phyloP scores from a whole-genome alignment of 192 early-diverging fungal genomes.

The Kappamyces sp. region DNA sequence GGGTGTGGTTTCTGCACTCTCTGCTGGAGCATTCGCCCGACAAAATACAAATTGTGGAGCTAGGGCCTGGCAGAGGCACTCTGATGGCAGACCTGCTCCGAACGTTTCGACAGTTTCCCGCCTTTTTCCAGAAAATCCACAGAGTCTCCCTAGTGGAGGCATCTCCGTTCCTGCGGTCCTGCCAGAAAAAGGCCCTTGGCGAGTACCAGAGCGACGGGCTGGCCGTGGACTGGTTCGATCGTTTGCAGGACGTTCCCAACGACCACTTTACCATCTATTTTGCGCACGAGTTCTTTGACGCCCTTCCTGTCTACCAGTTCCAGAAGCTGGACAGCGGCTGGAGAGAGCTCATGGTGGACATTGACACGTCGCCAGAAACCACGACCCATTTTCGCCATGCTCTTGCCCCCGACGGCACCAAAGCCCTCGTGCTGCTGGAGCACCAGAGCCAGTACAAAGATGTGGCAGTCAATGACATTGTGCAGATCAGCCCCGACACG shows the following conservation, averaged over 20 bases:
- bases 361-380: conserved; percentile 59
- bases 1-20: conserved; percentile 80
- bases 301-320: conserved; percentile 84
- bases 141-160: conserved; percentile 81
- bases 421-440: conserved; percentile 26
- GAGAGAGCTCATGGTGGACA: conserved; percentile 84
- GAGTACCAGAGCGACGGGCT: conserved; percentile 12
- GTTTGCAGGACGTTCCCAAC: conserved; percentile 51
- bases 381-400: conserved; percentile 73
- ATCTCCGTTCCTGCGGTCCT: conserved; percentile 61
- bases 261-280: conserved; percentile 61
- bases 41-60: conserved; percentile 36
- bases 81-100: conserved; percentile 88
- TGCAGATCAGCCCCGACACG: conserved; percentile 83
- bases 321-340: conserved; percentile 71
- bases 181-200: conserved; percentile 28
- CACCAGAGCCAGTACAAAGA: conserved; percentile 29
- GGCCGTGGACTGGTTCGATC: conserved; percentile 61
- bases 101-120: conserved; percentile 61
- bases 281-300: conserved; percentile 98
- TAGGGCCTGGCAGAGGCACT: conserved; percentile 93
- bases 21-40: conserved; percentile 62
- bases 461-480: conserved; percentile 63
- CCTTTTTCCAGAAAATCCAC: conserved; percentile 55
- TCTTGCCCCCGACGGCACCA: conserved; percentile 56